These are phyloP conservation scores for Saccharomycopsis javanensis DNA, from an alignment of 805 yeast species.

Conservation along the genomic window DNA sequence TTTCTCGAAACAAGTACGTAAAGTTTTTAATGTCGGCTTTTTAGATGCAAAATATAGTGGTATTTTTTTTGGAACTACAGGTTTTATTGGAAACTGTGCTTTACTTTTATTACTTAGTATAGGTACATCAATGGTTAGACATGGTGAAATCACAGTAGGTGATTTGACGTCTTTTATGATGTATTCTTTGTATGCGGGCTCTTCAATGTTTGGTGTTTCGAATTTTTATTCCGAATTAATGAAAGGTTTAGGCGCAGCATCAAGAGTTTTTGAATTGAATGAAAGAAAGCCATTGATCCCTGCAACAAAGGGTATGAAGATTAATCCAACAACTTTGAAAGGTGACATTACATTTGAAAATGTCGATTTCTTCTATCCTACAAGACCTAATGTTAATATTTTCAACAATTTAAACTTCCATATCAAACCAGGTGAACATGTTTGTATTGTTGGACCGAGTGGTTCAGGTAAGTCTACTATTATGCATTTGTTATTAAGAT, in stretches of 20 bases:
- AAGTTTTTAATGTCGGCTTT: constrained; percentile 57
- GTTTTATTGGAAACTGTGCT: constrained; percentile 74
- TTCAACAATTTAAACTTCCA: constrained; percentile 51
- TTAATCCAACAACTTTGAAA: constrained; percentile 28
- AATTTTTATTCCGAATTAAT: constrained; percentile 87
- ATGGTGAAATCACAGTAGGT: constrained; percentile 73
- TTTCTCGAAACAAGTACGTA: constrained; percentile 62
- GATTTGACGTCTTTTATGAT: constrained; percentile 87
- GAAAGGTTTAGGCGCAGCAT: constrained; percentile 97
- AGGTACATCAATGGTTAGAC: constrained; percentile 74
- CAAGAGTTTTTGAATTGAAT: constrained; percentile 77
- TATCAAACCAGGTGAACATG: constrained; percentile 72
- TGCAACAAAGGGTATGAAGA: constrained; percentile 49
- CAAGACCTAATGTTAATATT: constrained; percentile 62
- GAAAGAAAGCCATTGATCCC: constrained; percentile 67
- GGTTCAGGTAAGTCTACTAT: constrained; percentile 95
- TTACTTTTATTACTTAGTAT: constrained; percentile 65
- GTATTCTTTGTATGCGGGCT: constrained; percentile 90
- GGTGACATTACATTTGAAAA: constrained; percentile 55
- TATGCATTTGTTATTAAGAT: constrained; percentile 66
- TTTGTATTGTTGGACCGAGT: constrained; percentile 93
- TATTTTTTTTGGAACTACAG: constrained; percentile 66
- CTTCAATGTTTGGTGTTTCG: constrained; percentile 85
- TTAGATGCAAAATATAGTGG: constrained; percentile 76
- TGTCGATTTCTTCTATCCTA: constrained; percentile 72